Conservation (phyloP, 805 yeast genomes). For the Candida loeiensis region DNA sequence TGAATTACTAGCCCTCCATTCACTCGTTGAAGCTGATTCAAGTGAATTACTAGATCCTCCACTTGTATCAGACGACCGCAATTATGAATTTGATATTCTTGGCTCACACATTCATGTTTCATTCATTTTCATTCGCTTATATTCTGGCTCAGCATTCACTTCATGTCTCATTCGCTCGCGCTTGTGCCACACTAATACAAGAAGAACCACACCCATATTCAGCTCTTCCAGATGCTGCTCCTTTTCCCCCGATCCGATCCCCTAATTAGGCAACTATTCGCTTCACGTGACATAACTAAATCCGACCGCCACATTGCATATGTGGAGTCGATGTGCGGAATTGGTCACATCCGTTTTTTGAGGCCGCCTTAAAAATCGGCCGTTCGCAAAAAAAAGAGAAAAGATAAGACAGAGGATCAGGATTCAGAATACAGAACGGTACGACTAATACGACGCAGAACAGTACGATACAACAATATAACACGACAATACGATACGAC, state of each 20-base stretch:
- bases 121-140: too few relatives aligned
- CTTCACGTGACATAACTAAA: conserved; percentile 3
- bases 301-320: conserved; percentile 1
- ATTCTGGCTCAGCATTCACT: too few relatives aligned
- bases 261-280: conserved; percentile 1
- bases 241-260: not conserved
- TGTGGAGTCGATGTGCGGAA: conserved; percentile 1
- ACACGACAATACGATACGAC: not conserved
- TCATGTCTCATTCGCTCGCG: too few relatives aligned
- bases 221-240: not conserved
- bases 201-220: too few relatives aligned
- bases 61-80: too few relatives aligned
- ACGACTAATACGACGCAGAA: not conserved
- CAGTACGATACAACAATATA: not conserved
- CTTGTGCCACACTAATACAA: too few relatives aligned
- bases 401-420: not conserved
- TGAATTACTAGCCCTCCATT: too few relatives aligned
- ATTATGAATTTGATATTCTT: too few relatives aligned
- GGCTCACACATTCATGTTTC: too few relatives aligned
- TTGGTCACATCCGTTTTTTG: conserved; percentile 1
- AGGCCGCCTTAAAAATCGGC: conserved; percentile 6
- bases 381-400: conserved; percentile 1
- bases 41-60: too few relatives aligned
- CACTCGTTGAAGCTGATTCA: too few relatives aligned
- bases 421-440: not conserved